These are phyloP conservation scores for Plasmodium falciparum DNA, from an alignment of 169 alveolate genomes.

Conservation along the genomic window DNA sequence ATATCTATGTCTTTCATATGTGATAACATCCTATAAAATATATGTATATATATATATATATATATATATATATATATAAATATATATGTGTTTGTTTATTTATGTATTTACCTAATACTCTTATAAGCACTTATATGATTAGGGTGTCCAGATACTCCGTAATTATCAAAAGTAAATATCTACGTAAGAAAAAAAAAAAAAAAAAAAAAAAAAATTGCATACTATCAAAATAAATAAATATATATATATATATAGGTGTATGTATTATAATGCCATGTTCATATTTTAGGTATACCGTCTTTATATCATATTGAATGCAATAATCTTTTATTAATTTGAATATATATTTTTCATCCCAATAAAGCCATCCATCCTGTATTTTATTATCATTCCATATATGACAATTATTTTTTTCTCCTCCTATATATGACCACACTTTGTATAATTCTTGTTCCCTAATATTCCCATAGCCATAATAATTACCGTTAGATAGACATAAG, in stretches of 20 bases:
- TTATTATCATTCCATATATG: conserved; percentile 17
- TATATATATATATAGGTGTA: no score
- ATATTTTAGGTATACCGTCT: conserved; percentile 2
- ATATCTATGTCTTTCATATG: conserved; percentile 25
- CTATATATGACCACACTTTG: conserved; percentile 77
- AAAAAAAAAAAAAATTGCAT: no score
- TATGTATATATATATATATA: no score
- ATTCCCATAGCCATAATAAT: conserved; percentile 78
- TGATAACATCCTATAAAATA: conserved; percentile 23
- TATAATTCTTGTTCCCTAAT: conserved; percentile 74
- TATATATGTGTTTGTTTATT: background rate
- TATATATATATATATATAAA: no score
- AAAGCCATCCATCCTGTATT: conserved; percentile 34
- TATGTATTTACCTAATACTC: conserved; percentile 57
- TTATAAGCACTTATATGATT: conserved; percentile 79
- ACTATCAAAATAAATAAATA: no score
- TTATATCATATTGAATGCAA: conserved; percentile 27
- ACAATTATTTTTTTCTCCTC: conserved; percentile 41
- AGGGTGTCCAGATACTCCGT: conserved; percentile 86
- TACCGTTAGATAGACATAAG: conserved; percentile 72
- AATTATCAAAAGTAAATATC: conserved; percentile 82
- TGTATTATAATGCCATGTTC: no score
- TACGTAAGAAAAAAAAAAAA: background rate
- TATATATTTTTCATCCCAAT: conserved; percentile 41
- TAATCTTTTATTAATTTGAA: conserved; percentile 19